These are phyloP conservation scores for Selaginella tamariscina DNA, from an alignment of 75 land plant genomes.

Conservation along the genomic window DNA sequence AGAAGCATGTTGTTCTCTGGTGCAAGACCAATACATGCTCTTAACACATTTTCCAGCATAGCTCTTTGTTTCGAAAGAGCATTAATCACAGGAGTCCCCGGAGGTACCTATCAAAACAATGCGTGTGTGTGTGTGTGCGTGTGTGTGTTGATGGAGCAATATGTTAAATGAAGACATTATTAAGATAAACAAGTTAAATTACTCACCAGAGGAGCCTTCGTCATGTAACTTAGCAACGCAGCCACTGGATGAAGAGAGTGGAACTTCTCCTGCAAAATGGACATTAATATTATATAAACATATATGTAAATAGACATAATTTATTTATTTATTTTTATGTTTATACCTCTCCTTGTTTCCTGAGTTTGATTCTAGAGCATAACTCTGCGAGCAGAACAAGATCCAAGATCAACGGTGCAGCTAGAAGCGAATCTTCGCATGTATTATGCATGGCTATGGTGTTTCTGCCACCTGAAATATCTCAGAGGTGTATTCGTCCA, in stretches of 20 bases:
- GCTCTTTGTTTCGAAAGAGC: slow-evolving; percentile 94
- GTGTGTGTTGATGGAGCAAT: background rate
- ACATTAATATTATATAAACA: background rate
- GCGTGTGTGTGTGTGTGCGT: background rate
- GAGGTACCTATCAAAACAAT: slow-evolving; percentile 52
- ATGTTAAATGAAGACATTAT: too few species aligned
- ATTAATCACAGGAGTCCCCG: slow-evolving; percentile 93
- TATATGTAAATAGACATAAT: background rate
- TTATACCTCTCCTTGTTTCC: slow-evolving; percentile 66
- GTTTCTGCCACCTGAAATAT: slow-evolving; percentile 88
- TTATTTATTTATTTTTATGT: background rate
- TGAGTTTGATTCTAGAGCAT: slow-evolving; percentile 71
- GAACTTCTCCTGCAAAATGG: slow-evolving; percentile 59
- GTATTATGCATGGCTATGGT: slow-evolving; percentile 97
- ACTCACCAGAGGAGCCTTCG: slow-evolving; percentile 94
- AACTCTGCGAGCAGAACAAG: slow-evolving; percentile 84
- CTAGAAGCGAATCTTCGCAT: slow-evolving; percentile 88
- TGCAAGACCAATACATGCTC: slow-evolving; percentile 85
- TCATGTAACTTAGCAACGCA: slow-evolving; percentile 78
- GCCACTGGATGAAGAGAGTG: slow-evolving; percentile 97
- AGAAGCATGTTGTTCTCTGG: slow-evolving; percentile 97
- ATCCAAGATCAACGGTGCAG: slow-evolving; percentile 86
- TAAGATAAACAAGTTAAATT: too few species aligned
- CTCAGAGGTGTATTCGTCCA: slow-evolving; percentile 98
- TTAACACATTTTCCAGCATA: slow-evolving; percentile 87